phyloP scores from a whole-genome alignment of 2,329 filamentous ascomycete species.

The Phialophora tarda region DNA sequence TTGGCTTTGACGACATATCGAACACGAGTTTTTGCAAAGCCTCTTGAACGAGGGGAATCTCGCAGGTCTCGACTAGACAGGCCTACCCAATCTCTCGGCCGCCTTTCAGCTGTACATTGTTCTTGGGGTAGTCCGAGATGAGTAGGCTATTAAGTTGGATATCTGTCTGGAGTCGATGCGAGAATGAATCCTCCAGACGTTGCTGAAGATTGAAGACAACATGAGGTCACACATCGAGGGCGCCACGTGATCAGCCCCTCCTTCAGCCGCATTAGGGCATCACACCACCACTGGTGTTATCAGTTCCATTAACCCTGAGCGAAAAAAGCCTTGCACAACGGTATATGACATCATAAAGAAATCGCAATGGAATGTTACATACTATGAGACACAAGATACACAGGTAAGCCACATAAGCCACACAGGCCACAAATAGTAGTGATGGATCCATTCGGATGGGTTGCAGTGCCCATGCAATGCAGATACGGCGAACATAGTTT shows the following conservation, averaged over 20 bases:
- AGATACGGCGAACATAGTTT: not conserved
- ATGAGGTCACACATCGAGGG: not conserved
- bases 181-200: not conserved
- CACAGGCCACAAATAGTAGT: not conserved
- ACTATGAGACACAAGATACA: not conserved
- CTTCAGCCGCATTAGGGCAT: not conserved
- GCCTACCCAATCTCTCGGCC: not conserved
- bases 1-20: slow-evolving; percentile 1
- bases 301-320: not conserved
- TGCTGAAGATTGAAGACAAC: not conserved
- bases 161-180: not conserved
- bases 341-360: not conserved
- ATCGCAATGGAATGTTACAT: not conserved
- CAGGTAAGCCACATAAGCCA: not conserved
- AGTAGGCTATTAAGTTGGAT: not conserved
- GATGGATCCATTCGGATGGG: not conserved
- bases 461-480: not conserved
- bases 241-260: not conserved
- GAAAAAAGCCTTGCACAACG: not conserved
- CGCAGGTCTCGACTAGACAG: not conserved
- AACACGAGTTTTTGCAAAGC: not conserved
- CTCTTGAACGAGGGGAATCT: not conserved
- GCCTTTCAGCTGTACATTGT: not conserved
- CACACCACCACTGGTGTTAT: not conserved
- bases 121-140: not conserved